These are phyloP conservation scores for Excoecaria agallocha DNA, from an alignment of 345 rosid species.

Conservation along the genomic window DNA sequence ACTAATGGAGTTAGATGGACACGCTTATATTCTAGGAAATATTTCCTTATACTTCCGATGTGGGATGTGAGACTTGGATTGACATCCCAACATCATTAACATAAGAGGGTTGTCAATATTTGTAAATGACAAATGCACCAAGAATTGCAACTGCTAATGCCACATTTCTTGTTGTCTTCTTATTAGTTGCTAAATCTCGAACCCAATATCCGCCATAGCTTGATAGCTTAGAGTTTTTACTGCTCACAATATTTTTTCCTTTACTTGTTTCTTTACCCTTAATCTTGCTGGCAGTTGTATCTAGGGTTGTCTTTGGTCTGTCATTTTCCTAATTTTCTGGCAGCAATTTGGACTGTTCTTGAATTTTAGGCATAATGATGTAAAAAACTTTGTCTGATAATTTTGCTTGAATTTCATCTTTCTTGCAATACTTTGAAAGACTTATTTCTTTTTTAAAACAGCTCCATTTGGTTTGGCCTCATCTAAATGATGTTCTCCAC, in stretches of 20 bases:
- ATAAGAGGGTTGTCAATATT: not conserved
- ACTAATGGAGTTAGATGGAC: too few relatives aligned
- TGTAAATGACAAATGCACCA: constrained; percentile 6
- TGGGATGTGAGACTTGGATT: too few relatives aligned
- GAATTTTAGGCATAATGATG: constrained; percentile 40
- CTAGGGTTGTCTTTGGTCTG: too few relatives aligned
- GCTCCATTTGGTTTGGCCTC: constrained; percentile 20
- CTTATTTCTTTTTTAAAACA: constrained; percentile 47
- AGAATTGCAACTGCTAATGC: constrained; percentile 1
- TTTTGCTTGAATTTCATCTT: constrained; percentile 44
- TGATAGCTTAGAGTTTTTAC: too few relatives aligned
- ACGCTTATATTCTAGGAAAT: too few relatives aligned
- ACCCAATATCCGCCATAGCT: too few relatives aligned
- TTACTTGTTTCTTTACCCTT: too few relatives aligned
- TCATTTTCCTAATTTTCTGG: not conserved
- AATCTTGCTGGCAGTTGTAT: too few relatives aligned
- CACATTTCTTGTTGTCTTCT: not conserved
- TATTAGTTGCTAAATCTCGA: not conserved
- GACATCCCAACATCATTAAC: too few relatives aligned
- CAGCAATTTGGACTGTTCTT: not conserved
- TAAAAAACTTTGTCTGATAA: constrained; percentile 38
- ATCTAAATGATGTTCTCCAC: constrained; percentile 36
- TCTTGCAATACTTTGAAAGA: constrained; percentile 27
- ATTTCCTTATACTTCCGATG: too few relatives aligned
- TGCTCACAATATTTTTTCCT: too few relatives aligned